These are phyloP conservation scores for Heteromeles arbutifolia DNA, from an alignment of 306 rosid species.

Conservation along the genomic window DNA sequence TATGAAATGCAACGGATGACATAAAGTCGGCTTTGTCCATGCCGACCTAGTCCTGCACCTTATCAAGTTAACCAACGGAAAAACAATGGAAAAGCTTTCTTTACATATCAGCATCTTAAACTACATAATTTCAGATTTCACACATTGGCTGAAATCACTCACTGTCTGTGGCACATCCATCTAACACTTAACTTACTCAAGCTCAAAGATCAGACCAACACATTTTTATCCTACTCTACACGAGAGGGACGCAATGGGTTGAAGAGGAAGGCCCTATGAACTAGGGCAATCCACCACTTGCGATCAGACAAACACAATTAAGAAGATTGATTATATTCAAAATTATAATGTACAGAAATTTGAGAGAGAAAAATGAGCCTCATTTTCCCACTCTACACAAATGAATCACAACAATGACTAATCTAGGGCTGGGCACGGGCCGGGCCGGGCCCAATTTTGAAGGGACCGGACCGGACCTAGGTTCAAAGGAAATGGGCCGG, in stretches of 20 bases:
- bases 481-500: too few relatives aligned
- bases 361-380: not conserved
- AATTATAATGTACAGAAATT: not conserved
- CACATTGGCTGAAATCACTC: not conserved
- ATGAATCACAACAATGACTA: conserved; percentile 8
- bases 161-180: not conserved
- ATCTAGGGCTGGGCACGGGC: too few relatives aligned
- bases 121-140: not conserved
- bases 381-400: conserved; percentile 1
- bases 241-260: too few relatives aligned
- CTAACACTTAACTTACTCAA: too few relatives aligned
- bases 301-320: too few relatives aligned
- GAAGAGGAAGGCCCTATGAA: too few relatives aligned
- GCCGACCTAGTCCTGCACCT: not conserved
- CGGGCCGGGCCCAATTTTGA: too few relatives aligned
- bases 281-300: too few relatives aligned
- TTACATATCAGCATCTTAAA: not conserved
- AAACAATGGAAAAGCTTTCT: not conserved
- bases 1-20: not conserved
- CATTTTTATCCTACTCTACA: too few relatives aligned
- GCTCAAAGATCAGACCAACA: too few relatives aligned
- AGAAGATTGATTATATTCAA: too few relatives aligned
- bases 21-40: not conserved
- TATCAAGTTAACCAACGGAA: not conserved
- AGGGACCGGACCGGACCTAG: too few relatives aligned